Conservation (phyloP, 139 green algal species). For the Chlamydomonas incerta region DNA sequence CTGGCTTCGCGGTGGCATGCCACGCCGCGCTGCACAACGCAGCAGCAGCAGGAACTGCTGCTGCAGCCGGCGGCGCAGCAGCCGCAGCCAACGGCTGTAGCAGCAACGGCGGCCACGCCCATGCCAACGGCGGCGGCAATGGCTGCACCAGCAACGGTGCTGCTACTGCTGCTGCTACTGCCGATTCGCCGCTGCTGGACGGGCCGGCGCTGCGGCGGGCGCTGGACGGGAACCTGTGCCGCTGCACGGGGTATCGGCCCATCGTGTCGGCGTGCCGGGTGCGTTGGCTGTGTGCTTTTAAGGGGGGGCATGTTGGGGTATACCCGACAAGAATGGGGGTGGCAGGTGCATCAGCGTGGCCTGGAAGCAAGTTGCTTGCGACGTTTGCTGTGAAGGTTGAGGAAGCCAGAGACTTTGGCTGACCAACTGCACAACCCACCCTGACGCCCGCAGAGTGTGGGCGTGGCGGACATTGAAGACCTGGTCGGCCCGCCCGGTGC, state of each 20-base stretch:
- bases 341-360: too few relatives aligned
- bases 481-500: not conserved
- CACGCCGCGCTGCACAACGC: conserved; percentile 55
- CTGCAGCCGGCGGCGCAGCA: not conserved
- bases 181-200: not conserved
- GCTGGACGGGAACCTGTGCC: conserved; percentile 87
- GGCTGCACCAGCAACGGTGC: not conserved
- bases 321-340: too few relatives aligned
- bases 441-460: too few relatives aligned
- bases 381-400: too few relatives aligned
- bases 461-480: conserved; percentile 24
- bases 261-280: conserved; percentile 75
- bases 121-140: conserved; percentile 16
- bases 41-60: not conserved
- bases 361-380: too few relatives aligned
- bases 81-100: not conserved
- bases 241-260: conserved; percentile 84
- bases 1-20: conserved; percentile 72
- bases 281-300: not conserved
- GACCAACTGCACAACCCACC: too few relatives aligned
- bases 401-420: too few relatives aligned
- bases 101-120: not conserved
- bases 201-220: conserved; percentile 51
- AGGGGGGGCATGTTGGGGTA: too few relatives aligned
- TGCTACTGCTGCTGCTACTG: too few relatives aligned